These are phyloP conservation scores for Lathyrus aphaca DNA, from an alignment of 306 rosid genomes.

Conservation along the genomic window DNA sequence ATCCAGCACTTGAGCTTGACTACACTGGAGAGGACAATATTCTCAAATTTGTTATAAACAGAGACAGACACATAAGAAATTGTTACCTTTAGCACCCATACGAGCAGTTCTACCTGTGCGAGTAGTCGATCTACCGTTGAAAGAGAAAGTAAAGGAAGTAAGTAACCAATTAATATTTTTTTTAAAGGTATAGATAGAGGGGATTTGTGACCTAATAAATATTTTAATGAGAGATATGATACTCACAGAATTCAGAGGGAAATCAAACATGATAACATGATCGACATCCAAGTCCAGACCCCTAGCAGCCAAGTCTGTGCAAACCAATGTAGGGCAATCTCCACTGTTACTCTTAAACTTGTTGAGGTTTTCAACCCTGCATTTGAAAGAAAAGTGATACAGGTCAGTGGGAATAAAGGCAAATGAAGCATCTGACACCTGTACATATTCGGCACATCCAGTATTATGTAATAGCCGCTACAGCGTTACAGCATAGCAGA, in stretches of 20 bases:
- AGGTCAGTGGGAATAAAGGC: slow-evolving; percentile 33
- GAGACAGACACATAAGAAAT: slow-evolving; percentile 19
- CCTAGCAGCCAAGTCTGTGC: slow-evolving; percentile 97
- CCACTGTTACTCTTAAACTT: slow-evolving; percentile 82
- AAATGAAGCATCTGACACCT: slow-evolving; percentile 8
- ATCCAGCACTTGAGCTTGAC: too few species aligned
- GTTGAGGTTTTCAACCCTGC: slow-evolving; percentile 94
- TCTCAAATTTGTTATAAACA: neutral
- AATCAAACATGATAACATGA: slow-evolving; percentile 98
- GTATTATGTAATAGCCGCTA: neutral
- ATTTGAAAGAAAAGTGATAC: slow-evolving; percentile 31
- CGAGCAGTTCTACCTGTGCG: slow-evolving; percentile 99
- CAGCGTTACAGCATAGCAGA: neutral
- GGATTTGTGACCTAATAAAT: neutral
- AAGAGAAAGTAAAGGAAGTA: slow-evolving; percentile 33
- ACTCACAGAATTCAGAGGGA: slow-evolving; percentile 83
- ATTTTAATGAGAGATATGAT: slow-evolving; percentile 13
- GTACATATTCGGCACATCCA: neutral
- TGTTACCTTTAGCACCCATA: slow-evolving; percentile 93
- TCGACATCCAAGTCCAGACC: slow-evolving; percentile 97
- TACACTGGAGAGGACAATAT: slow-evolving; percentile 3
- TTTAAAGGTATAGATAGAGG: neutral
- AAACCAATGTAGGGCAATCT: slow-evolving; percentile 93
- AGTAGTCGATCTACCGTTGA: slow-evolving; percentile 71
- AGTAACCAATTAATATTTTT: slow-evolving; percentile 19